These are phyloP conservation scores for Trichoderma oligosporum DNA, from an alignment of 2,329 filamentous ascomycete genomes.

Conservation along the genomic window DNA sequence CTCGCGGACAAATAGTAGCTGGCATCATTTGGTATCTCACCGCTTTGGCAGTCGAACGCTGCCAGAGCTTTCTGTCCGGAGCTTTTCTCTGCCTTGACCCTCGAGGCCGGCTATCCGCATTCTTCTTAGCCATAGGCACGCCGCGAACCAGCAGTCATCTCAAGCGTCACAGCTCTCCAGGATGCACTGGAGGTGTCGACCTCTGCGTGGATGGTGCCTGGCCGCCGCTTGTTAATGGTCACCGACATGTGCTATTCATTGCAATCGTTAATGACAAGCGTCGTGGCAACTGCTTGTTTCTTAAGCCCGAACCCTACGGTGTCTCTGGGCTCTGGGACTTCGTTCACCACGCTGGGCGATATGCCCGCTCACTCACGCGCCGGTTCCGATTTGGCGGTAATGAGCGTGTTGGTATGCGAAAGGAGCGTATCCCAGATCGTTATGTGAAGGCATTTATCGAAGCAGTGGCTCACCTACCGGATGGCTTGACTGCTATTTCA, in stretches of 20 bases:
- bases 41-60: background rate
- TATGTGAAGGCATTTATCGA: background rate
- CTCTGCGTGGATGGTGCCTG: background rate
- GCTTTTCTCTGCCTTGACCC: conserved; percentile 1
- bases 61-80: background rate
- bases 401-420: background rate
- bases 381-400: conserved; percentile 9
- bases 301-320: background rate
- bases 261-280: background rate
- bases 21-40: conserved; percentile 1
- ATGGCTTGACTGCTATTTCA: background rate
- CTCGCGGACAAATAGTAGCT: background rate
- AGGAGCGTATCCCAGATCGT: background rate
- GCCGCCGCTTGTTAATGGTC: background rate
- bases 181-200: background rate
- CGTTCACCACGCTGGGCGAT: background rate
- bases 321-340: background rate
- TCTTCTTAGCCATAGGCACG: background rate
- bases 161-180: background rate
- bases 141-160: background rate
- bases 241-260: background rate
- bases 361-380: background rate
- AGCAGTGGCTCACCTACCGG: background rate
- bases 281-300: background rate
- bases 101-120: background rate